These are phyloP conservation scores for Astraeus odoratus DNA, from an alignment of 768 basidiomycete species.

Conservation along the genomic window DNA sequence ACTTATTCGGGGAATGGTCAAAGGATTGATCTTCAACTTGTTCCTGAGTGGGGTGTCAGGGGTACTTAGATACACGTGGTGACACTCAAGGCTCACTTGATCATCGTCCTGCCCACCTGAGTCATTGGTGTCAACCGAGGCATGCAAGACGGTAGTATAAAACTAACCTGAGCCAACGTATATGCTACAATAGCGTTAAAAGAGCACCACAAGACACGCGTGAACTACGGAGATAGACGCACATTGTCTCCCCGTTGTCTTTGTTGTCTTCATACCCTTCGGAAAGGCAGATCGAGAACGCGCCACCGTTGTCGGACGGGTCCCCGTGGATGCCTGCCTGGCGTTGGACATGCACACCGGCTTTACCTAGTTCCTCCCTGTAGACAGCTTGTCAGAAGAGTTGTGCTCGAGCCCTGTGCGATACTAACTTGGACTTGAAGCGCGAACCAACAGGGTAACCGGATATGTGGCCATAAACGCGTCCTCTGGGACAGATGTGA, in stretches of 20 bases:
- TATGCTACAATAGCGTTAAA: conserved; percentile 16
- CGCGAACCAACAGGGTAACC: conserved; percentile 13
- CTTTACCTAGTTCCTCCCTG: conserved; percentile 16
- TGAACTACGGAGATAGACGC: conserved; percentile 3
- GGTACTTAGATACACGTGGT: background rate
- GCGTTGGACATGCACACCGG: conserved; percentile 28
- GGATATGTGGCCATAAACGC: conserved; percentile 25
- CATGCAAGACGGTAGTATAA: background rate
- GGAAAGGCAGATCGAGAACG: conserved; percentile 37
- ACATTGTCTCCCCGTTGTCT: conserved; percentile 34
- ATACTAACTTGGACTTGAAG: conserved; percentile 18
- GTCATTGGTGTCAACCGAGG: background rate
- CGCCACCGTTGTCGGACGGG: conserved; percentile 16
- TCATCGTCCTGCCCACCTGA: background rate
- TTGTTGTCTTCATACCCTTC: conserved; percentile 37
- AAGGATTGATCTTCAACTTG: conserved; percentile 22
- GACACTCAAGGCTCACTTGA: background rate
- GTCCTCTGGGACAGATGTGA: conserved; percentile 5
- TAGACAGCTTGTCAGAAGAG: background rate
- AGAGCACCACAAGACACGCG: conserved; percentile 1
- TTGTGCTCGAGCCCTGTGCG: background rate
- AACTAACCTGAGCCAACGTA: conserved; percentile 29
- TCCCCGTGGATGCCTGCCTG: conserved; percentile 37
- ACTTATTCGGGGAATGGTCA: conserved; percentile 12
- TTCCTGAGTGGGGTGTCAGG: conserved; percentile 3